These are phyloP conservation scores for Saccharomyces hybrid DNA, from an alignment of 1,139 yeast species.

Conservation along the genomic window DNA sequence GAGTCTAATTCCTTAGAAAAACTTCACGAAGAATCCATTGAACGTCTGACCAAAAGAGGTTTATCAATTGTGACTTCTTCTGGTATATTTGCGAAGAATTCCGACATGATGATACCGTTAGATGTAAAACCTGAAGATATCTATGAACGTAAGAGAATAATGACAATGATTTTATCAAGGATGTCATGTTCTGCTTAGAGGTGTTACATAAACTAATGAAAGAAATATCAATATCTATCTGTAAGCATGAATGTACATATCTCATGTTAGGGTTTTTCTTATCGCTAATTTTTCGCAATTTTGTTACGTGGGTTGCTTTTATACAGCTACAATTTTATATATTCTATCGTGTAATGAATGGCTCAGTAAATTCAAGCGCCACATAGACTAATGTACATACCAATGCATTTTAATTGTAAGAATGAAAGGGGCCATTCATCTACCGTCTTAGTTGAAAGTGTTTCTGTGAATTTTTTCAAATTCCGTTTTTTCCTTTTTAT, in stretches of 20 bases:
- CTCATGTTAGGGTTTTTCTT: background rate
- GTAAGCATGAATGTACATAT: background rate
- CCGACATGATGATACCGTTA: slow-evolving; percentile 8
- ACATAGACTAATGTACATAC: background rate
- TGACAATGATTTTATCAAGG: slow-evolving; percentile 18
- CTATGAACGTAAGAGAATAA: slow-evolving; percentile 21
- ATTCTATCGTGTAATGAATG: background rate
- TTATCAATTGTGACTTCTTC: slow-evolving; percentile 30
- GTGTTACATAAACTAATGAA: background rate
- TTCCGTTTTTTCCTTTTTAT: slow-evolving; percentile 51
- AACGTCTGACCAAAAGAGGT: slow-evolving; percentile 25
- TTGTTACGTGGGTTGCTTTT: background rate
- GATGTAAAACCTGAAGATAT: slow-evolving; percentile 14
- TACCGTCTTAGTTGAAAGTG: background rate
- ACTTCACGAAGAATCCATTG: slow-evolving; percentile 21
- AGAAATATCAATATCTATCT: background rate
- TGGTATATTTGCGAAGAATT: slow-evolving; percentile 14
- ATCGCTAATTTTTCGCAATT: background rate
- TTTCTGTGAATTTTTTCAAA: slow-evolving; percentile 41
- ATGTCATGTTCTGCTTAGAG: slow-evolving; percentile 11
- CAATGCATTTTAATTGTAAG: background rate
- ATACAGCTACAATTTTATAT: slow-evolving; percentile 1
- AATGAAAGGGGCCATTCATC: background rate
- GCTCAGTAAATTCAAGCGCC: background rate
- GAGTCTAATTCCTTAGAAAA: slow-evolving; percentile 26